A percentile compares a stretch with the other conserved stretches of the same genome.
These are phyloP conservation scores for Coniferiporia sulphurascens DNA, from an alignment of 1,284 basidiomycete genomes.

Conservation along the genomic window DNA sequence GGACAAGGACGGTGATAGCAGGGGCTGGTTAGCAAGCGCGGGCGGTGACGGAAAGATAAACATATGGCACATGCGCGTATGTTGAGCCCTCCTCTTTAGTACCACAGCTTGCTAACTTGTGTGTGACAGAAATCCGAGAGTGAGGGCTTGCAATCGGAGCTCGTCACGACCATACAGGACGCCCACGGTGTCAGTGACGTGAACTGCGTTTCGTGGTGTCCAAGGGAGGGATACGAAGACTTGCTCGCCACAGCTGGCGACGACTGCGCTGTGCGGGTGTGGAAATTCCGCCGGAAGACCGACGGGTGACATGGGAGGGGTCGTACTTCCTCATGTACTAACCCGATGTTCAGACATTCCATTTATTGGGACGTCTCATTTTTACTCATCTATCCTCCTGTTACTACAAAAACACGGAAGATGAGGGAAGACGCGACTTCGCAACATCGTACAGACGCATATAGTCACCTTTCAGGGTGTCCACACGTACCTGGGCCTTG, in stretches of 20 bases:
- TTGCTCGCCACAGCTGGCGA: slow-evolving; percentile 77
- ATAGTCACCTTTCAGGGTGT: no score
- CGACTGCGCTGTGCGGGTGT: slow-evolving; percentile 69
- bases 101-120: background rate
- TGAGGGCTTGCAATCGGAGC: slow-evolving; percentile 32
- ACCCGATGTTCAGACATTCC: no score
- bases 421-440: no score
- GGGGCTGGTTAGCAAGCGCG: slow-evolving; percentile 72
- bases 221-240: slow-evolving; percentile 51
- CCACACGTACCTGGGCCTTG: no score
- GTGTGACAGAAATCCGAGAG: slow-evolving; percentile 8
- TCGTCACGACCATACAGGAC: slow-evolving; percentile 48
- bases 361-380: no score
- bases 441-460: no score
- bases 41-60: slow-evolving; percentile 76
- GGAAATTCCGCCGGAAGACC: slow-evolving; percentile 32
- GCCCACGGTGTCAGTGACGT: slow-evolving; percentile 76
- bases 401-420: no score
- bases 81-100: slow-evolving; percentile 22
- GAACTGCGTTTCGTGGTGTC: slow-evolving; percentile 78
- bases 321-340: no score
- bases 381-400: no score
- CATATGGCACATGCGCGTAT: slow-evolving; percentile 66
- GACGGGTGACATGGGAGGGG: no score
- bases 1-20: slow-evolving; percentile 23